phyloP scores from a whole-genome alignment of 306 rosid genomes.

The Geum urbanum region DNA sequence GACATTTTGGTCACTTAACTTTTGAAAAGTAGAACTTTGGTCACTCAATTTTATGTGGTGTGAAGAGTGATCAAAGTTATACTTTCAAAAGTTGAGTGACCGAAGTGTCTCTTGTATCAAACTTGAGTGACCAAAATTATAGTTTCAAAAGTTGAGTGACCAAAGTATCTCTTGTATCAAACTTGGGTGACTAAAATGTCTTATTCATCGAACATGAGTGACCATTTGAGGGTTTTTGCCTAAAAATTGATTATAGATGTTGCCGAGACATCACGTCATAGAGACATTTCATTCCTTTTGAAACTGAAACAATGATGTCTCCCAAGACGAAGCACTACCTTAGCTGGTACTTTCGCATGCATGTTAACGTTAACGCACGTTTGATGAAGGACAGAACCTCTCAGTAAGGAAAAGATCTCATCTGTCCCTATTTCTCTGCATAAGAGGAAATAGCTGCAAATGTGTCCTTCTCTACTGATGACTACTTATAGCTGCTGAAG shows the following conservation, averaged over 20 bases:
- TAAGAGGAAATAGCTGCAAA: slow-evolving; percentile 10
- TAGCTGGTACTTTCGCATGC: not conserved
- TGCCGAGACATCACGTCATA: not conserved
- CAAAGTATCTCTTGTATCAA: too few species aligned
- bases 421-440: not conserved
- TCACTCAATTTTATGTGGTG: too few species aligned
- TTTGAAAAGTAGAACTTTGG: too few species aligned
- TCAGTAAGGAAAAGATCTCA: not conserved
- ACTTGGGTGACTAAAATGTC: too few species aligned
- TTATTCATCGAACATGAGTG: too few species aligned
- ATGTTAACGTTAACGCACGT: not conserved
- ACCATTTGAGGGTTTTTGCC: too few species aligned
- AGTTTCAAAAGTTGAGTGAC: too few species aligned
- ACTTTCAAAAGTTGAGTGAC: too few species aligned
- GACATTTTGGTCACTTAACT: too few species aligned
- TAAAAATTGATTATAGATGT: not conserved
- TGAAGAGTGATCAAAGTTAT: too few species aligned
- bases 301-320: not conserved
- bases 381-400: not conserved
- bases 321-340: not conserved
- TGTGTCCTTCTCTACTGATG: not conserved
- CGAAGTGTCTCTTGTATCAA: too few species aligned
- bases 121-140: too few species aligned
- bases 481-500: slow-evolving; percentile 42
- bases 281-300: not conserved